These are phyloP conservation scores for Coemansia erecta DNA, from an alignment of 192 early-diverging fungal species.

Conservation along the genomic window DNA sequence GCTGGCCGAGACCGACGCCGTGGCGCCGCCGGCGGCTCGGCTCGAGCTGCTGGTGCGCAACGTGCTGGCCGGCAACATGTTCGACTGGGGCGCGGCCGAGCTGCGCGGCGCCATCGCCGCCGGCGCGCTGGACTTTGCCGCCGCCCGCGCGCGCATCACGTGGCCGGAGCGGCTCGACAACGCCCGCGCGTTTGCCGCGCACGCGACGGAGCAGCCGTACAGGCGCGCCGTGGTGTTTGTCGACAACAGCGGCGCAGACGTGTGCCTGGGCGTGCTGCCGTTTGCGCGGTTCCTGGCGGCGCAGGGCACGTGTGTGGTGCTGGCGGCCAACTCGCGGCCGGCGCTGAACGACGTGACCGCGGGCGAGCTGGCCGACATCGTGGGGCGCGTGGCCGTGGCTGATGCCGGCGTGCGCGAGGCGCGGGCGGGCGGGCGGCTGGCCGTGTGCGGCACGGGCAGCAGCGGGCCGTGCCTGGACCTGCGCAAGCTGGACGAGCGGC, in stretches of 20 bases:
- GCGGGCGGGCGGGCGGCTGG: constrained; percentile 32
- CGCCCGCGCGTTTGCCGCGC: constrained; percentile 40
- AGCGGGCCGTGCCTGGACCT: constrained; percentile 73
- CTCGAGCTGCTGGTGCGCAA: constrained; percentile 61
- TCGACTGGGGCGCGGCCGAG: constrained; percentile 72
- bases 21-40: constrained; percentile 12
- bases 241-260: constrained; percentile 81
- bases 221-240: constrained; percentile 71
- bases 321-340: constrained; percentile 73
- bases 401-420: constrained; percentile 51
- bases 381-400: constrained; percentile 37
- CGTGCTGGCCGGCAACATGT: constrained; percentile 82
- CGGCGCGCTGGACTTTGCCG: constrained; percentile 60
- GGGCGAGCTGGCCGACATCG: constrained; percentile 56
- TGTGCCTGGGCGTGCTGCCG: constrained; percentile 75
- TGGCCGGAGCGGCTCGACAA: constrained; percentile 53
- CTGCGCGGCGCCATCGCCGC: constrained; percentile 59
- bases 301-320: constrained; percentile 57
- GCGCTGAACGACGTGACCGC: constrained; percentile 82
- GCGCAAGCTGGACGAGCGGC: constrained; percentile 59
- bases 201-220: constrained; percentile 46
- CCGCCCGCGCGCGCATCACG: constrained; percentile 49
- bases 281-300: constrained; percentile 65
- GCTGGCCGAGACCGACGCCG: constrained; percentile 55
- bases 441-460: constrained; percentile 67